Evolutionary conservation across 2,329 filamentous ascomycete genomes (phyloP).

Genomic region (Aspergillus tubingensis): DNA sequence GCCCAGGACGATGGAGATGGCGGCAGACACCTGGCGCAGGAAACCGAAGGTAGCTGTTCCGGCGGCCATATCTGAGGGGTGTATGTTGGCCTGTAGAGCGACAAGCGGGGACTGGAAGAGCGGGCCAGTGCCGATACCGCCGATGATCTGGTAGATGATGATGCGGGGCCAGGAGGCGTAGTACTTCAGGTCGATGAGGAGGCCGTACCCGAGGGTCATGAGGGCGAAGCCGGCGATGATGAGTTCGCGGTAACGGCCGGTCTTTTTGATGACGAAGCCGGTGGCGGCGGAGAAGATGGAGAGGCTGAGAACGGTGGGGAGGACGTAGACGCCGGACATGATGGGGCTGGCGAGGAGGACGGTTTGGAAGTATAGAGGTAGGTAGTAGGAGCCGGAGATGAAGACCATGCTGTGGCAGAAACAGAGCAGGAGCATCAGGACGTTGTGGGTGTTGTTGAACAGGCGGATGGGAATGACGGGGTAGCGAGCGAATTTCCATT

Average conservation of each 20-base stretch:
- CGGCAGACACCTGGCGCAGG: slow-evolving; percentile 59
- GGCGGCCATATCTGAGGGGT: slow-evolving; percentile 61
- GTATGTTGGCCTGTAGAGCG: slow-evolving; percentile 64
- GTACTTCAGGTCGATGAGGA: slow-evolving; percentile 59
- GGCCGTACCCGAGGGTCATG: slow-evolving; percentile 66
- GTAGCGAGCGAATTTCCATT: slow-evolving; percentile 72
- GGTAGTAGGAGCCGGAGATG: slow-evolving; percentile 75
- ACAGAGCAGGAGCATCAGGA: slow-evolving; percentile 65
- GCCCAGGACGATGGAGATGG: slow-evolving; percentile 61
- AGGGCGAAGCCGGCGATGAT: slow-evolving; percentile 62
- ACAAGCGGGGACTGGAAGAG: slow-evolving; percentile 66
- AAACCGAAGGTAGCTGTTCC: slow-evolving; percentile 65
- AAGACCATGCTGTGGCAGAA: slow-evolving; percentile 77
- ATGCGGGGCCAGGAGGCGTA: slow-evolving; percentile 56
- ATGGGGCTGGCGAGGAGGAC: slow-evolving; percentile 69
- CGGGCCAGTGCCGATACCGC: slow-evolving; percentile 62
- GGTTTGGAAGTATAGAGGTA: slow-evolving; percentile 83
- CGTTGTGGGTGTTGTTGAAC: slow-evolving; percentile 67
- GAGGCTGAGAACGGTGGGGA: slow-evolving; percentile 69
- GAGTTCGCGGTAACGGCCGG: slow-evolving; percentile 63
- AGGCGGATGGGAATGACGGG: slow-evolving; percentile 76
- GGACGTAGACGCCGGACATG: slow-evolving; percentile 71
- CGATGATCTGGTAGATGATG: slow-evolving; percentile 59
- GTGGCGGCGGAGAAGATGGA: slow-evolving; percentile 63
- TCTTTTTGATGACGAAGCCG: slow-evolving; percentile 72